Percentiles rank a stretch among this genome's conserved stretches.
These are phyloP conservation scores for Fusarium graminum DNA, from an alignment of 2,329 filamentous ascomycete genomes.

Conservation along the genomic window DNA sequence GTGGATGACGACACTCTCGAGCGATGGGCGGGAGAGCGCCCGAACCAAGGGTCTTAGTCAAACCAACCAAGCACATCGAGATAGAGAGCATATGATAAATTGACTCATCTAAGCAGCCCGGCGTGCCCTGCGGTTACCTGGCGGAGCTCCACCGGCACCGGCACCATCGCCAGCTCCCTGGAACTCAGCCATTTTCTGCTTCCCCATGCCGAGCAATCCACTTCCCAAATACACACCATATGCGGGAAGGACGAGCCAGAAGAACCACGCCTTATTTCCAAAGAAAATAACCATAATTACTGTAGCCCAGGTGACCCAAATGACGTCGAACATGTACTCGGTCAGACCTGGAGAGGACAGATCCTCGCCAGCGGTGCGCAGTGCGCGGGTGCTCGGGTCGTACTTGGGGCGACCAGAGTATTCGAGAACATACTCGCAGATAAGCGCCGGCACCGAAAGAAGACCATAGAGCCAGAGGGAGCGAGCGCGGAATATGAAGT, in stretches of 20 bases:
- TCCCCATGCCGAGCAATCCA: constrained; percentile 66
- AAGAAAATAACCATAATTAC: constrained; percentile 78
- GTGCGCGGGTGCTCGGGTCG: constrained; percentile 71
- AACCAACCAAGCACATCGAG: constrained; percentile 3
- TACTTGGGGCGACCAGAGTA: constrained; percentile 83
- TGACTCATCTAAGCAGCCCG: constrained; percentile 60
- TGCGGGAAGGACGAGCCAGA: constrained; percentile 68
- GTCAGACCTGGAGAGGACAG: constrained; percentile 88
- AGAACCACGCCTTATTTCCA: constrained; percentile 79
- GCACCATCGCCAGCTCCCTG: constrained; percentile 52
- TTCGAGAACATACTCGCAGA: constrained; percentile 90
- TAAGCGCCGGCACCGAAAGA: constrained; percentile 78
- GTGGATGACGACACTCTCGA: constrained; percentile 65
- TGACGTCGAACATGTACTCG: constrained; percentile 97
- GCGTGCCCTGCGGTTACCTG: constrained; percentile 67
- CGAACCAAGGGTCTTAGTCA: constrained; percentile 51
- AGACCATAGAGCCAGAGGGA: constrained; percentile 77
- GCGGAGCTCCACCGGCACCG: constrained; percentile 53
- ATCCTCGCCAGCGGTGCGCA: constrained; percentile 87
- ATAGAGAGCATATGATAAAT: constrained; percentile 22
- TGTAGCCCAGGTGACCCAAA: constrained; percentile 93
- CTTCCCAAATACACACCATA: constrained; percentile 68
- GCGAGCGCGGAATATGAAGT: constrained; percentile 74
- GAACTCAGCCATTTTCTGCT: constrained; percentile 65
- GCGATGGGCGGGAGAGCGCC: constrained; percentile 65